These are phyloP conservation scores for Verticillium nonalfalfae DNA, from an alignment of 2,329 filamentous ascomycete genomes.

Conservation along the genomic window DNA sequence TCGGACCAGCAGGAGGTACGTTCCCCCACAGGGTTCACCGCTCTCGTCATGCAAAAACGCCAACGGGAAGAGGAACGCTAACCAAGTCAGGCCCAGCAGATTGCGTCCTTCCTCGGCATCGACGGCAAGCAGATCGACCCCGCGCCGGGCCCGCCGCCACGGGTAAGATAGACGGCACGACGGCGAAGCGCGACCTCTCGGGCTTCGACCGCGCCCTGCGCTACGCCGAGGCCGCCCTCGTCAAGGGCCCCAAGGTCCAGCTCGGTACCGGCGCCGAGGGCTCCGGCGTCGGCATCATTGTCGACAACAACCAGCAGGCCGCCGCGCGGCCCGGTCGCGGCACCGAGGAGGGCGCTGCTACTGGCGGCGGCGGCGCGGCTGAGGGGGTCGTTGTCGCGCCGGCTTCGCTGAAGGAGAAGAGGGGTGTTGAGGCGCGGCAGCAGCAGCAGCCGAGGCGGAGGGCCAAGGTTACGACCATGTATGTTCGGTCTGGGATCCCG, in stretches of 20 bases:
- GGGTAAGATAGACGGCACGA: slow-evolving; percentile 1
- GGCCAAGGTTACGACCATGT: slow-evolving; percentile 40
- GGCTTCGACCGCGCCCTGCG: slow-evolving; percentile 33
- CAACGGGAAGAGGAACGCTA: neutral
- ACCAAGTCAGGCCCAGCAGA: slow-evolving; percentile 27
- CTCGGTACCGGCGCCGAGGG: slow-evolving; percentile 31
- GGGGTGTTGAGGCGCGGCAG: slow-evolving; percentile 4
- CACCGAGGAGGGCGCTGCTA: slow-evolving; percentile 1
- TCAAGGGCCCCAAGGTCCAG: slow-evolving; percentile 29
- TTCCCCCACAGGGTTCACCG: neutral
- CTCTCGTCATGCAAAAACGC: neutral
- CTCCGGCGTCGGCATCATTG: slow-evolving; percentile 31
- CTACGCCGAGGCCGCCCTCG: slow-evolving; percentile 30
- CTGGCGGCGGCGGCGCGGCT: slow-evolving; percentile 2
- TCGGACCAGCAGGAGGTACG: slow-evolving; percentile 8
- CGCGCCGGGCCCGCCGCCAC: slow-evolving; percentile 19
- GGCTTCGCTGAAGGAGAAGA: neutral
- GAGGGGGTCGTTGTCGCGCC: neutral
- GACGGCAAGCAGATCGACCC: slow-evolving; percentile 39
- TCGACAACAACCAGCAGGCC: slow-evolving; percentile 23
- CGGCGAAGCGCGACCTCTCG: slow-evolving; percentile 26
- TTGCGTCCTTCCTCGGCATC: slow-evolving; percentile 37
- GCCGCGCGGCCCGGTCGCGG: slow-evolving; percentile 17
- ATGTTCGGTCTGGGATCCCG: slow-evolving; percentile 35
- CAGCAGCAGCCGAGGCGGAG: slow-evolving; percentile 23